Percentiles rank a stretch among this genome's conserved stretches.
Conservation (phyloP, 169 alveolate genomes). For the Perkinsus olseni region DNA sequence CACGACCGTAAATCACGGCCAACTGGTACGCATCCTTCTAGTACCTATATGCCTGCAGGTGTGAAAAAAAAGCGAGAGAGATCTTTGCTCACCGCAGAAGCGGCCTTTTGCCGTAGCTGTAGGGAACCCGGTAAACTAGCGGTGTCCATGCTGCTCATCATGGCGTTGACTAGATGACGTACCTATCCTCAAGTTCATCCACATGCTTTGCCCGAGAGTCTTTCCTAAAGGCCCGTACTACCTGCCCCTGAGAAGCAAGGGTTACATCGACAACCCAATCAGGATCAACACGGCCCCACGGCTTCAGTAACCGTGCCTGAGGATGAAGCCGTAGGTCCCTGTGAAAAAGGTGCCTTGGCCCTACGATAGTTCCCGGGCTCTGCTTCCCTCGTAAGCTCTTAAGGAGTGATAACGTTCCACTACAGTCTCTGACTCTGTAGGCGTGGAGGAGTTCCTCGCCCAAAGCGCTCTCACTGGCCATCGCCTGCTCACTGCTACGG, state of each 20-base stretch:
- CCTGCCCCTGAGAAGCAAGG: not conserved
- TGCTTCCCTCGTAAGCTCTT: not conserved
- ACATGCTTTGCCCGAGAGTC: not conserved
- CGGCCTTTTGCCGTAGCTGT: not conserved
- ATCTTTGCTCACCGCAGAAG: not conserved
- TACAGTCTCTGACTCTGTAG: not conserved
- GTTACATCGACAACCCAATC: not conserved
- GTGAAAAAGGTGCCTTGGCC: not conserved
- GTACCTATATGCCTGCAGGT: not conserved
- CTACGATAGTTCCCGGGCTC: not conserved
- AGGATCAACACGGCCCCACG: not conserved
- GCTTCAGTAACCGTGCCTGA: not conserved
- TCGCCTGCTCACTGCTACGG: not conserved
- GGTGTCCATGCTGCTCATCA: not conserved
- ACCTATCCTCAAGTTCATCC: not conserved
- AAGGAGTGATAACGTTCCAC: not conserved
- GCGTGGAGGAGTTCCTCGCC: not conserved
- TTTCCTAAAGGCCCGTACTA: not conserved
- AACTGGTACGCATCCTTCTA: not conserved
- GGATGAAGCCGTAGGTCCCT: not conserved
- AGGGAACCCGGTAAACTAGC: not conserved
- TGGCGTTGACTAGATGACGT: not conserved
- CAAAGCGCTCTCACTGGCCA: not conserved
- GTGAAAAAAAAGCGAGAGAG: not conserved
- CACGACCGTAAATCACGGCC: not conserved